Evolutionary conservation across 2,329 filamentous ascomycete genomes (phyloP), one percentile per base, ranked within the genome.

Genomic region (Scolecobasidium constrictum): DNA sequence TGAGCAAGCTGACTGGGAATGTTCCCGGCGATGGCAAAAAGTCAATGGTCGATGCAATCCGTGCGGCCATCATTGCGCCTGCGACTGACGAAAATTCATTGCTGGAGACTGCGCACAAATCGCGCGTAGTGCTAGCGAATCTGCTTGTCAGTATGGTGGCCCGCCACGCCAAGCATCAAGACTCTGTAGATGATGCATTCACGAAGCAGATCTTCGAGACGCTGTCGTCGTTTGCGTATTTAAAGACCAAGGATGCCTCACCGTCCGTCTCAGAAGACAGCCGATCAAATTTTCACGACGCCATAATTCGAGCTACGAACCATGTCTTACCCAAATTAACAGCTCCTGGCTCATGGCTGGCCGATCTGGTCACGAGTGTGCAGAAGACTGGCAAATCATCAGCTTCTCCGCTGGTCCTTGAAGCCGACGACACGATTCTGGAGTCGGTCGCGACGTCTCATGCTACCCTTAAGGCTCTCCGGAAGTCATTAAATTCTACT

Each of bases 1-100:
- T 94, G 1, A 86, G 93, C 52, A 81, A 75, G 48, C 68, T 92
- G 2, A 62, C 93, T 4, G 70, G 77, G 41, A 71, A 72, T 35
- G 72, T 77, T 6, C 73, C 74, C 46, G 52, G 62, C n/a, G n/a
- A 31, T 31, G 26, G 26, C 9, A 31, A 31, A 31, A 7, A 9
- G n/a, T 7, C 26, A 9, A 31, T 31, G 26, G n/a, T 31, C 9
- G 26, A 31, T 31, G n/a, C n/a, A n/a, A n/a, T 31, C 9, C 26
- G 9, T 35, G 54, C 60, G 5, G 53, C 72, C 13, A 63, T 76
- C 35, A 57, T 64, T 4, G 58, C 60, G 5, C 69, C 71, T 1
- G 66, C 64, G 9, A 55, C 49, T 20, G 53, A 59, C 16, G 70
- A 75, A 36, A 61, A 64, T 34, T 62, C 63, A 47, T 55, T 61